phyloP scores from a whole-genome alignment of 1,284 basidiomycete genomes.

The Limonomyces culmigenus region DNA sequence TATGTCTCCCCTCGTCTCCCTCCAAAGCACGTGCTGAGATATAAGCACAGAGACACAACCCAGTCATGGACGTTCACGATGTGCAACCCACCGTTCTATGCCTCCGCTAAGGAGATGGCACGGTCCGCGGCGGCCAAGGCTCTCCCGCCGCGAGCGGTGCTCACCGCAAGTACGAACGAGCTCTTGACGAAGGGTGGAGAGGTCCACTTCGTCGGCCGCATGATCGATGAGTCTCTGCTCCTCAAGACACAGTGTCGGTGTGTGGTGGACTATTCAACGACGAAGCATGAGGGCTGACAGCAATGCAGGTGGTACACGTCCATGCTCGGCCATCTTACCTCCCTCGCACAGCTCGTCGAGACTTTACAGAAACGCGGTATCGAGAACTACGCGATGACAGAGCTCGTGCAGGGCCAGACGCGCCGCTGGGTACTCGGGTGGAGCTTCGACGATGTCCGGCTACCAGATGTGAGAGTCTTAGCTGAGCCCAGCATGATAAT shows the following conservation, averaged over 20 bases:
- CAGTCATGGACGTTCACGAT: slow-evolving; percentile 43
- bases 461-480: slow-evolving; percentile 54
- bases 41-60: not conserved
- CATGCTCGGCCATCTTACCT: slow-evolving; percentile 77
- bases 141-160: slow-evolving; percentile 51
- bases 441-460: slow-evolving; percentile 46
- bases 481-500: not conserved
- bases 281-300: no score
- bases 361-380: slow-evolving; percentile 41
- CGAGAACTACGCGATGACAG: slow-evolving; percentile 70
- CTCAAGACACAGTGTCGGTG: slow-evolving; percentile 35
- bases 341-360: slow-evolving; percentile 43
- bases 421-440: slow-evolving; percentile 81
- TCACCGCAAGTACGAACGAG: slow-evolving; percentile 71
- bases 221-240: slow-evolving; percentile 59
- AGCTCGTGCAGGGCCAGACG: slow-evolving; percentile 75
- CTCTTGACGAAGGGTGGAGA: slow-evolving; percentile 85
- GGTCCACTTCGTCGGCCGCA: slow-evolving; percentile 54
- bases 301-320: slow-evolving; percentile 87
- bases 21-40: slow-evolving; percentile 1
- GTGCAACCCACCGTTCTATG: slow-evolving; percentile 95
- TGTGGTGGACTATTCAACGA: no score
- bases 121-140: slow-evolving; percentile 46
- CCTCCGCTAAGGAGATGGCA: slow-evolving; percentile 48
- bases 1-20: not conserved